Base-by-base conservation (phyloP, 306 rosid genomes). In the Rubus parviflorus region DNA sequence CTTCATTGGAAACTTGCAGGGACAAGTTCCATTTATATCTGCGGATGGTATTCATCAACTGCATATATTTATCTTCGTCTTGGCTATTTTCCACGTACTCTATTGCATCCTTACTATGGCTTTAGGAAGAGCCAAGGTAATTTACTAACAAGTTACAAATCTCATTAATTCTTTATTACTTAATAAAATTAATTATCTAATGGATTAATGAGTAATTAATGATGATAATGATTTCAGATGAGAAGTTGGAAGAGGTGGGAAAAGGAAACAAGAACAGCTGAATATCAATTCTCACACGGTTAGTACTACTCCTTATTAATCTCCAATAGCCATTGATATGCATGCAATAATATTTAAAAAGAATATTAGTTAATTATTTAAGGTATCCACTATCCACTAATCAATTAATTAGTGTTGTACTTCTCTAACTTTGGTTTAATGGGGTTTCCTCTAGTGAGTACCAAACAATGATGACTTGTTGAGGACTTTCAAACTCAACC, bases 211-310 rank as follows among this genome's bases (percentile, higher is more conserved):
- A 25, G 25, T 75, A n/a, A 13, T 47, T 11, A 48, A 5, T 15
- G 53, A 30, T 56, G n/a, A 64, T 46, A 7, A 35, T 12, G 64
- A 23, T 42, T 60, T 74, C 83, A 95, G 98, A 95, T 92, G 98
- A 82, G 89, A 80, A 84, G 91, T 11, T 95, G 98, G 98, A 95
- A 88, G 68, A 74, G 84, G 48, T 95, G 98, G 98, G 98, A 95
- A 82, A 89, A 79, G 73, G 97, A 92, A 73, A 90, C 97, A 23
- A 89, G 80, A 77, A 95, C 97, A 12, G 76, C 65, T 0, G 93
- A 89, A 74, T 92, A 95, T 72, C 97, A 95, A 75, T 95, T 89
- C 73, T 82, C 93, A 41, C 92, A 95, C 23, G 98, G 98, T 94
- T 43, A 82, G 89, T 67, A n/a, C 16, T 60, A 15, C 64, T 22